Conservation (phyloP, 331 rosid species). For the Acacia concinna region DNA sequence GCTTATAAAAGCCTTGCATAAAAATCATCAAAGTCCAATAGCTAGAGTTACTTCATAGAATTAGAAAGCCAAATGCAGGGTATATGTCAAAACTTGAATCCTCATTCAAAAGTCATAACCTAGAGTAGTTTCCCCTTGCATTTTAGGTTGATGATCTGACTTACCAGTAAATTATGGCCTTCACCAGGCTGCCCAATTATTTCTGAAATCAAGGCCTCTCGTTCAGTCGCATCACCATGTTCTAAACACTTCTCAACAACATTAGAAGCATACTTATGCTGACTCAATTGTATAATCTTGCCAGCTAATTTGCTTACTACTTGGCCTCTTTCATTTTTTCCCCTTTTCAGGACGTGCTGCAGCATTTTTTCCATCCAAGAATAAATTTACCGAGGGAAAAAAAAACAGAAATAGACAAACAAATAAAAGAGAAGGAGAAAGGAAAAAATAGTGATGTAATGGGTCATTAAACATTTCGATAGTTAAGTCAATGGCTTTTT, state of each 20-base stretch:
- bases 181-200: constrained; percentile 55
- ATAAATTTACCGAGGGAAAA: not conserved
- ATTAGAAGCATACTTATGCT: constrained; percentile 68
- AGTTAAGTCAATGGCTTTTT: not conserved
- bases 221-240: constrained; percentile 48
- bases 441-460: too few species aligned
- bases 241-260: constrained; percentile 70
- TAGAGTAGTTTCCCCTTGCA: not conserved
- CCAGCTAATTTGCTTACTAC: constrained; percentile 58
- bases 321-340: constrained; percentile 58
- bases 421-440: not conserved
- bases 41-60: not conserved
- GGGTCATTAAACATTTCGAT: not conserved
- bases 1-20: not conserved
- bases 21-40: not conserved
- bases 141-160: constrained; percentile 7
- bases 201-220: constrained; percentile 48
- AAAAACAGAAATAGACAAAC: not conserved
- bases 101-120: not conserved
- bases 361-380: constrained; percentile 16
- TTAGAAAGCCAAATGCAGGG: not conserved
- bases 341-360: constrained; percentile 75
- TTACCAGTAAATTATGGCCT: constrained; percentile 61
- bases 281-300: constrained; percentile 57
- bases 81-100: not conserved